A percentile compares a stretch with the other conserved stretches of the same genome.
phyloP scores from a whole-genome alignment of 305 asterid genomes.

The Fraxinus sp. region DNA sequence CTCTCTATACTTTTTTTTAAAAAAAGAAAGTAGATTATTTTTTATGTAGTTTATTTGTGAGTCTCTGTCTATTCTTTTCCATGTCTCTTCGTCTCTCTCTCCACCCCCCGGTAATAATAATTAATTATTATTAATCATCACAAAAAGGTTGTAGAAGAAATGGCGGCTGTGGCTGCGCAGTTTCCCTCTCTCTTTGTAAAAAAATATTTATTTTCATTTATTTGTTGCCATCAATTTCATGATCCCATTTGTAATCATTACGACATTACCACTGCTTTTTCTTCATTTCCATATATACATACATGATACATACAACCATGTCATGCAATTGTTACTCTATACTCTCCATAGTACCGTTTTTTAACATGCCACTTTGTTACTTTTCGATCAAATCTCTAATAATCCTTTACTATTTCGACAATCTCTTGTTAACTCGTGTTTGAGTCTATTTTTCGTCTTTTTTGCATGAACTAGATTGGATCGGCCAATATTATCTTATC shows the following conservation, averaged over 20 bases:
- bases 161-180: conserved; percentile 95
- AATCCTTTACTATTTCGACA: not conserved
- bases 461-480: no score
- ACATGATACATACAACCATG: not conserved
- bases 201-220: conserved; percentile 3
- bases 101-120: conserved; percentile 6
- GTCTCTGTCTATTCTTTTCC: conserved; percentile 40
- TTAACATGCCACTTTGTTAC: not conserved
- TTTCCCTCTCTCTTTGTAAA: not conserved
- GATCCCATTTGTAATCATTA: conserved; percentile 55
- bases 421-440: not conserved
- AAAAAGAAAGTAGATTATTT: not conserved
- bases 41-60: not conserved
- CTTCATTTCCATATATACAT: not conserved
- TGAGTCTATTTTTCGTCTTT: not conserved
- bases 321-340: not conserved
- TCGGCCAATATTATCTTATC: no score
- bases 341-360: not conserved
- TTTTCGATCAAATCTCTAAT: not conserved
- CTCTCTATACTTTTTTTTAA: not conserved
- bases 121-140: conserved; percentile 34
- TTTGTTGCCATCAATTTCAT: conserved; percentile 33
- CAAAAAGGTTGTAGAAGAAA: conserved; percentile 33
- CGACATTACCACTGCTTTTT: not conserved
- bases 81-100: conserved; percentile 31